A percentile compares a stretch with the other conserved stretches of the same genome.
Evolutionary conservation across 176 grass and related monocot species (phyloP).

Genomic region (Urochloa ruziziensis): DNA sequence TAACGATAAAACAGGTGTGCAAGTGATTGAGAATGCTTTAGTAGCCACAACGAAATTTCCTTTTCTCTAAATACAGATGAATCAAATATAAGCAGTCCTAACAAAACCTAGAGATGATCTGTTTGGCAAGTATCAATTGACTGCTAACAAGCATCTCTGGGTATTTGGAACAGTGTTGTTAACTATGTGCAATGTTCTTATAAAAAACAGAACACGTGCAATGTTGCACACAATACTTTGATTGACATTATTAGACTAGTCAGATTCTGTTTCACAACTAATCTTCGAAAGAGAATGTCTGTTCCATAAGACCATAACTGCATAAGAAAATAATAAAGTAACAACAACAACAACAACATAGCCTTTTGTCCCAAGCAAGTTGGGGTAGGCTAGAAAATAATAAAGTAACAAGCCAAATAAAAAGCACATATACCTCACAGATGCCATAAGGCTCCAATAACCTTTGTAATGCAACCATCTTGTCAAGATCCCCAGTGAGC

Average conservation of each 20-base stretch:
- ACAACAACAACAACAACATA: too few relatives aligned
- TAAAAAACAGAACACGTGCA: too few relatives aligned
- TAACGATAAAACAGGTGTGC: neutral
- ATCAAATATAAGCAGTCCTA: neutral
- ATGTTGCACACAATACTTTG: neutral
- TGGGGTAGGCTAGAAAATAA: too few relatives aligned
- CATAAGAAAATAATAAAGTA: neutral
- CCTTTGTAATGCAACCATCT: conserved; percentile 93
- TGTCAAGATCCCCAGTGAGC: conserved; percentile 89
- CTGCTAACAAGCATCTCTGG: neutral
- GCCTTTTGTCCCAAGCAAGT: too few relatives aligned
- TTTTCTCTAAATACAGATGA: neutral
- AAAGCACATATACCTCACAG: conserved; percentile 69
- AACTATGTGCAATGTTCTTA: neutral
- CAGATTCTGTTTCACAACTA: neutral
- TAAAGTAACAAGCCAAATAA: neutral
- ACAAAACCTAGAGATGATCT: neutral
- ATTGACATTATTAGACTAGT: neutral
- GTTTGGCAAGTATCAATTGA: neutral
- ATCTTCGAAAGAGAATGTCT: neutral
- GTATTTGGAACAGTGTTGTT: neutral
- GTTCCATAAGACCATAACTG: too few relatives aligned
- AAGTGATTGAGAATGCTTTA: neutral
- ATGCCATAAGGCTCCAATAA: conserved; percentile 94
- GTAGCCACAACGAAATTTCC: neutral